Evolutionary conservation across 495 filamentous ascomycete genomes (phyloP).

Genomic region (Tuber borchii): DNA sequence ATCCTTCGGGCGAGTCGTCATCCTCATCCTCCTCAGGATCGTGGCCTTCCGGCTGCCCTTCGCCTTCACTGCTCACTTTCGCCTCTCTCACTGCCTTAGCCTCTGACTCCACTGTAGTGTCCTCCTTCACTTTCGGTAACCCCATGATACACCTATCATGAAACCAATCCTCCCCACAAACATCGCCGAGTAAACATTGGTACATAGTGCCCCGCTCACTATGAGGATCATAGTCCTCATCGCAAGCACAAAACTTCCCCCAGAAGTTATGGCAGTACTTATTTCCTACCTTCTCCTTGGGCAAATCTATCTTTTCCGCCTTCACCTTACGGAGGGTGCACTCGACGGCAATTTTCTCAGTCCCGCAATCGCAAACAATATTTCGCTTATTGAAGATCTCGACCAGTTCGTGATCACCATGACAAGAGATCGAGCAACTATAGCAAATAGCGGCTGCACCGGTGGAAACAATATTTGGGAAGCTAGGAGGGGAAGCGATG

Average conservation of each 20-base stretch:
- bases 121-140: constrained; percentile 20
- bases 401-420: constrained; percentile 88
- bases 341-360: constrained; percentile 59
- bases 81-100: neutral
- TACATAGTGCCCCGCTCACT: constrained; percentile 98
- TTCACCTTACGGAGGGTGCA: constrained; percentile 74
- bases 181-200: constrained; percentile 80
- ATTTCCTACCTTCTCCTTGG: constrained; percentile 65
- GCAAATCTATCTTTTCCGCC: constrained; percentile 65
- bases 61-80: neutral
- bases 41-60: constrained; percentile 39
- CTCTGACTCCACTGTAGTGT: constrained; percentile 12
- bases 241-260: constrained; percentile 88
- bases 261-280: constrained; percentile 91
- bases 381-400: constrained; percentile 94
- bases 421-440: constrained; percentile 90
- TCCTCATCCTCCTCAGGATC: constrained; percentile 49
- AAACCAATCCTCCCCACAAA: constrained; percentile 98
- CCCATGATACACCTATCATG: constrained; percentile 92
- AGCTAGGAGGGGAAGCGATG: constrained; percentile 47
- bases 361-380: constrained; percentile 96
- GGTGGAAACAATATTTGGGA: constrained; percentile 13
- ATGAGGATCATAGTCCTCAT: constrained; percentile 73
- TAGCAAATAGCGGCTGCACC: constrained; percentile 81
- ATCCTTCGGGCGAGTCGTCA: constrained; percentile 61